phyloP scores from a whole-genome alignment of 2,329 filamentous ascomycete species.

The Ophiostoma montium region DNA sequence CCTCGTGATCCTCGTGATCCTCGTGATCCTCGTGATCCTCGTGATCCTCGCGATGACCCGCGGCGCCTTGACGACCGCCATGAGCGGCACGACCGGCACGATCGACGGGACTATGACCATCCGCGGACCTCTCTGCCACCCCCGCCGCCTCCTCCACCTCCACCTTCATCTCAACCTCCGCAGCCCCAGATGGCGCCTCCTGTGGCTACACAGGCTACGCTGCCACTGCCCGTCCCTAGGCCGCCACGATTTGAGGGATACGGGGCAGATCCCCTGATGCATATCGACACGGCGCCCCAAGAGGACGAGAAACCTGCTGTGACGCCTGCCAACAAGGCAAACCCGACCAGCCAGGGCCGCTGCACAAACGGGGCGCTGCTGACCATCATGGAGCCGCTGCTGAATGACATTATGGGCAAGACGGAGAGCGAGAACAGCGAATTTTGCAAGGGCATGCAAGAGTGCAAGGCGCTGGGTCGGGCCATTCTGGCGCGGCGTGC shows the following conservation, averaged over 20 bases:
- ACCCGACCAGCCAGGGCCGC: constrained; percentile 42
- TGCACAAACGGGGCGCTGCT: constrained; percentile 28
- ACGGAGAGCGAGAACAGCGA: constrained; percentile 24
- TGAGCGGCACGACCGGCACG: neutral
- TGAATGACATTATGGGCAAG: constrained; percentile 25
- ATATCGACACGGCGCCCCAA: neutral
- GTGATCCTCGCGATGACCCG: no score
- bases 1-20: no score
- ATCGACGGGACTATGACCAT: neutral
- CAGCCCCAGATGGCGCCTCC: constrained; percentile 2
- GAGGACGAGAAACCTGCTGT: neutral
- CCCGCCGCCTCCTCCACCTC: neutral
- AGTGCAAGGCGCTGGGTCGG: constrained; percentile 38
- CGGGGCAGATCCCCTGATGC: neutral
- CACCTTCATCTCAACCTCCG: neutral
- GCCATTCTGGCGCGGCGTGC: constrained; percentile 34
- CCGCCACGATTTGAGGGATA: constrained; percentile 2
- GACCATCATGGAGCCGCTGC: constrained; percentile 25
- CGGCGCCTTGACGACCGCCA: neutral
- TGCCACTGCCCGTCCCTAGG: neutral
- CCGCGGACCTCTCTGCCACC: neutral
- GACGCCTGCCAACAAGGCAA: constrained; percentile 7
- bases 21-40: no score
- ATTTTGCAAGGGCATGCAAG: constrained; percentile 23
- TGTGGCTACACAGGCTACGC: neutral